A percentile compares a stretch with the other conserved stretches of the same genome.
phyloP scores from a whole-genome alignment of 805 yeast genomes.

The Peterozyma xylosa region DNA sequence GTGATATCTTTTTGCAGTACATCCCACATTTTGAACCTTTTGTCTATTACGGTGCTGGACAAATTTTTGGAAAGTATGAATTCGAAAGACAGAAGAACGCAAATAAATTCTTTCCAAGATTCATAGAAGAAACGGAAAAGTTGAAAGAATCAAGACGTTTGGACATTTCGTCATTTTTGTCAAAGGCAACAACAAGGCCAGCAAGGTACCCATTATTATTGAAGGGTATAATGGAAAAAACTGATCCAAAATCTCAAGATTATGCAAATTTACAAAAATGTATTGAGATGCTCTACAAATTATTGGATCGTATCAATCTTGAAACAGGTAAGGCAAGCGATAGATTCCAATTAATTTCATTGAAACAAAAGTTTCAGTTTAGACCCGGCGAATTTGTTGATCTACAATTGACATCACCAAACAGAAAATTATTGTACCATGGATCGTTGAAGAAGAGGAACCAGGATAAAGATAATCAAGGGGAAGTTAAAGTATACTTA shows the following conservation, averaged over 20 bases:
- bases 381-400: conserved; percentile 81
- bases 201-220: conserved; percentile 87
- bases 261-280: conserved; percentile 63
- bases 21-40: conserved; percentile 89
- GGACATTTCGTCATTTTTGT: conserved; percentile 86
- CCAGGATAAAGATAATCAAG: conserved; percentile 64
- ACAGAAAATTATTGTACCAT: conserved; percentile 72
- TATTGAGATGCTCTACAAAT: conserved; percentile 63
- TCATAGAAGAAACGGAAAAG: conserved; percentile 84
- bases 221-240: conserved; percentile 74
- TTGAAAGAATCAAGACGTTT: conserved; percentile 80
- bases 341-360: conserved; percentile 78
- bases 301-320: conserved; percentile 69
- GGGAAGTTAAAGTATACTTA: conserved; percentile 77
- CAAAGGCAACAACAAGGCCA: conserved; percentile 93
- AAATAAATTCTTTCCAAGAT: conserved; percentile 86
- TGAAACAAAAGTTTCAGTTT: conserved; percentile 78
- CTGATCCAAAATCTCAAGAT: conserved; percentile 72
- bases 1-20: conserved; percentile 79
- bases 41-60: conserved; percentile 88
- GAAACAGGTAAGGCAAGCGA: conserved; percentile 94
- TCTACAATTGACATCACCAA: conserved; percentile 74
- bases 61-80: conserved; percentile 91
- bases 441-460: conserved; percentile 69
- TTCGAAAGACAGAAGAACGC: conserved; percentile 89